phyloP scores from a whole-genome alignment of 2,329 filamentous ascomycete species.

The Lachnellula occidentalis region DNA sequence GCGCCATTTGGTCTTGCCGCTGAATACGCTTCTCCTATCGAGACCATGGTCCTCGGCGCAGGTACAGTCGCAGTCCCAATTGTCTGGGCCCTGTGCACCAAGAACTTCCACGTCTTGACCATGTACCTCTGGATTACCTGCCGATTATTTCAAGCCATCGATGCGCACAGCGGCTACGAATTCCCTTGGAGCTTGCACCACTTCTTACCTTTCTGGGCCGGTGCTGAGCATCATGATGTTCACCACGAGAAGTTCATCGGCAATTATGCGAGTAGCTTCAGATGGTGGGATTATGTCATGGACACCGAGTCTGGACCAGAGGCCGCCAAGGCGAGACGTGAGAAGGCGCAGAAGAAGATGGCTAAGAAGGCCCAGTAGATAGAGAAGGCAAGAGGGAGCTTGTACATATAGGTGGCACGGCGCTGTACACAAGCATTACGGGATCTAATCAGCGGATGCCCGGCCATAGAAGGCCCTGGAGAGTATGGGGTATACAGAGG shows the following conservation, averaged over 20 bases:
- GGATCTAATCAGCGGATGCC: not conserved
- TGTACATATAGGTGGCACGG: constrained; percentile 13
- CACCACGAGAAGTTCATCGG: constrained; percentile 99
- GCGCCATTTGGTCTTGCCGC: constrained; percentile 94
- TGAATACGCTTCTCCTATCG: constrained; percentile 95
- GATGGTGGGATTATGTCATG: constrained; percentile 95
- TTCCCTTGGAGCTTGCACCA: constrained; percentile 97
- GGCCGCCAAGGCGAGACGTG: constrained; percentile 76
- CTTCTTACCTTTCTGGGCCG: constrained; percentile 96
- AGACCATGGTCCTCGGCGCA: constrained; percentile 89
- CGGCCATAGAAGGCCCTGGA: not conserved
- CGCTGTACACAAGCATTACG: not conserved
- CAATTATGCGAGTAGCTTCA: constrained; percentile 96
- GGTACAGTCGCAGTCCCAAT: constrained; percentile 81
- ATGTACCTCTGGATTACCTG: constrained; percentile 97
- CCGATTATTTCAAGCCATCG: constrained; percentile 94
- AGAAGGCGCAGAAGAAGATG: constrained; percentile 62
- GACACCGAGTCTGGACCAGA: constrained; percentile 92
- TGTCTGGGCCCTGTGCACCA: constrained; percentile 74
- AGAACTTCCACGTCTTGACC: constrained; percentile 87
- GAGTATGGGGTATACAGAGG: not conserved
- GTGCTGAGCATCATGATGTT: constrained; percentile 90
- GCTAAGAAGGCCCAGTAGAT: constrained; percentile 50
- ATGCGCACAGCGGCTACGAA: constrained; percentile 95
- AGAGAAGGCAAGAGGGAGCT: not conserved